These are phyloP conservation scores for Quercus agrifolia DNA, from an alignment of 306 rosid species.

Conservation along the genomic window DNA sequence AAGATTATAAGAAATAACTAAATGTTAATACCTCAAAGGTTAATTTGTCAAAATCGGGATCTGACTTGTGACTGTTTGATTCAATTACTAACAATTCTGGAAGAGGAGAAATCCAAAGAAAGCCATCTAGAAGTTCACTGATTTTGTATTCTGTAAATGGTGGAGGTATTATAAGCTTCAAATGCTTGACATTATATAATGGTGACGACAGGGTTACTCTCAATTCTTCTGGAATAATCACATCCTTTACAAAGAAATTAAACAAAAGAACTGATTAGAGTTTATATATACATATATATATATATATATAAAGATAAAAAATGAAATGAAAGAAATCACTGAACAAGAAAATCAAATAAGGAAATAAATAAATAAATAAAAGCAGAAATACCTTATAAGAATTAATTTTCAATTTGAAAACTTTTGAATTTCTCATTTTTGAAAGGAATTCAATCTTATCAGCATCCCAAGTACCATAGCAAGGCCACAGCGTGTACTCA, in stretches of 20 bases:
- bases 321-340: neutral
- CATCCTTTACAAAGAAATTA: neutral
- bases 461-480: neutral
- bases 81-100: conserved; percentile 1
- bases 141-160: neutral
- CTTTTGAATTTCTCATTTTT: neutral
- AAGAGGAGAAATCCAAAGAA: conserved; percentile 17
- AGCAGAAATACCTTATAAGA: neutral
- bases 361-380: neutral
- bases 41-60: too few relatives aligned
- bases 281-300: too few relatives aligned
- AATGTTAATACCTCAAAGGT: conserved; percentile 1
- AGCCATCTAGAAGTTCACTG: neutral
- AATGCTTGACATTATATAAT: conserved; percentile 13
- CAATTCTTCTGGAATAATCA: conserved; percentile 3
- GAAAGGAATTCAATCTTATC: conserved; percentile 7
- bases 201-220: conserved; percentile 3
- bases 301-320: too few relatives aligned
- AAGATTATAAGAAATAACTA: neutral
- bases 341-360: neutral
- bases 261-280: neutral
- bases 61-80: neutral
- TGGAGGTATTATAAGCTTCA: neutral
- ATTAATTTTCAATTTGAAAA: neutral
- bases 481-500: too few relatives aligned